These are phyloP conservation scores for Leccinum olivaceoglutinosum DNA, from an alignment of 1,284 basidiomycete species.

Conservation along the genomic window DNA sequence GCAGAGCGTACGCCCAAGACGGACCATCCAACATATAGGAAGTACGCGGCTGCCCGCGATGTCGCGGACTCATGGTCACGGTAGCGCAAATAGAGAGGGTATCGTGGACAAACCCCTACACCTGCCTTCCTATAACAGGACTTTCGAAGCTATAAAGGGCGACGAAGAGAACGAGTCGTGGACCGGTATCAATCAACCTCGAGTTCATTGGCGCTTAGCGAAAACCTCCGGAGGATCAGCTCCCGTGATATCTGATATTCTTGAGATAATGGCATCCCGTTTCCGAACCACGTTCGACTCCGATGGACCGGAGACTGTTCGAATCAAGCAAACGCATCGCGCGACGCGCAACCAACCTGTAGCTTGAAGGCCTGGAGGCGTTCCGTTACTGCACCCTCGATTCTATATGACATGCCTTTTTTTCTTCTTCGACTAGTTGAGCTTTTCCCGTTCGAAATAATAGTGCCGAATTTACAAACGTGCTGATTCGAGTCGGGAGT, in stretches of 20 bases:
- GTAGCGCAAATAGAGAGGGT: not conserved
- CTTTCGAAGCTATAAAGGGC: not conserved
- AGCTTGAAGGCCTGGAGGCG: not conserved
- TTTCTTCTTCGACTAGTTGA: not conserved
- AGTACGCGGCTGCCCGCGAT: not conserved
- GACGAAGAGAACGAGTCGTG: not conserved
- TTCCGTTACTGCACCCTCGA: not conserved
- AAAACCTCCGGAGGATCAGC: conserved; percentile 1
- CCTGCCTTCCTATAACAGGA: conserved; percentile 5
- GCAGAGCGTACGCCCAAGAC: not conserved
- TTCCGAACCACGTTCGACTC: not conserved
- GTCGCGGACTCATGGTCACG: not conserved
- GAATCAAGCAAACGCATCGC: not conserved
- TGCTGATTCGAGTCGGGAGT: not conserved
- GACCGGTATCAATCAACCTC: not conserved
- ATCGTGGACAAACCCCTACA: not conserved
- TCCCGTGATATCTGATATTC: not conserved
- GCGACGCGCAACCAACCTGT: not conserved
- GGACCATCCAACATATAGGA: not conserved
- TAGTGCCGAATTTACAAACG: not conserved
- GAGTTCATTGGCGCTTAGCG: not conserved
- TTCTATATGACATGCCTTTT: not conserved
- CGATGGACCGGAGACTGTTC: not conserved
- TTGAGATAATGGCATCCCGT: not conserved
- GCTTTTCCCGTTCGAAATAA: not conserved